A percentile compares a stretch with the other conserved stretches of the same genome.
Conservation (phyloP, 73 alveolate genomes). For the Halteria grandinella region DNA sequence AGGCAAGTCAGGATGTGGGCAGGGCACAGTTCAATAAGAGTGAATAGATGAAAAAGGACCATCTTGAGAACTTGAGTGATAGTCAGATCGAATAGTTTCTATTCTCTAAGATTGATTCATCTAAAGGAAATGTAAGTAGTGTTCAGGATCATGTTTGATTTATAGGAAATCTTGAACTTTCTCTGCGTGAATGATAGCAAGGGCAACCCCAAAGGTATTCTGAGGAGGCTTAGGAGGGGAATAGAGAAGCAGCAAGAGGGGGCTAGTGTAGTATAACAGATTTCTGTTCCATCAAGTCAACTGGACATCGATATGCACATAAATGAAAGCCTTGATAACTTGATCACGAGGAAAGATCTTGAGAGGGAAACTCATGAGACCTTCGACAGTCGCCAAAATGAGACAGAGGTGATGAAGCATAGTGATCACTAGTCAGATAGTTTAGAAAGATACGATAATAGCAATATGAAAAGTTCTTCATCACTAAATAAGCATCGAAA, state of each 20-base stretch:
- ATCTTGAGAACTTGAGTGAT: not conserved
- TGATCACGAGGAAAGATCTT: too few relatives aligned
- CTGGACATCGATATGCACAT: not conserved
- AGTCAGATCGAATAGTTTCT: slow-evolving; percentile 21
- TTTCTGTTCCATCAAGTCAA: slow-evolving; percentile 6
- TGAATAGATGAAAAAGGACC: not conserved
- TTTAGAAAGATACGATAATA: too few relatives aligned
- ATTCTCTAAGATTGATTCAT: slow-evolving; percentile 19
- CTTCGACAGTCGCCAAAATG: too few relatives aligned
- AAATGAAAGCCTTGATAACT: too few relatives aligned
- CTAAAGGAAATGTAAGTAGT: slow-evolving; percentile 19
- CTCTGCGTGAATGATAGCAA: not conserved
- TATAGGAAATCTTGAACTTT: slow-evolving; percentile 1
- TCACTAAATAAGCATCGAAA: too few relatives aligned
- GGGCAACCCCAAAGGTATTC: slow-evolving; percentile 13
- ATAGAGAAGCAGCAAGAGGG: not conserved
- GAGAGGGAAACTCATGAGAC: too few relatives aligned
- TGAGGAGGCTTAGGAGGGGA: not conserved
- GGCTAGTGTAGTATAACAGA: slow-evolving; percentile 22
- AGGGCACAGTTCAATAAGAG: not conserved
- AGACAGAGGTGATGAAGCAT: too few relatives aligned
- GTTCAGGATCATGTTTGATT: not conserved
- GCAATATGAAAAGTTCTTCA: too few relatives aligned
- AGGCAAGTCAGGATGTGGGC: not conserved
- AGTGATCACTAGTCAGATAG: too few relatives aligned